Base-by-base conservation (phyloP, 129 eudicot genomes). In the Flaveria bidentis region DNA sequence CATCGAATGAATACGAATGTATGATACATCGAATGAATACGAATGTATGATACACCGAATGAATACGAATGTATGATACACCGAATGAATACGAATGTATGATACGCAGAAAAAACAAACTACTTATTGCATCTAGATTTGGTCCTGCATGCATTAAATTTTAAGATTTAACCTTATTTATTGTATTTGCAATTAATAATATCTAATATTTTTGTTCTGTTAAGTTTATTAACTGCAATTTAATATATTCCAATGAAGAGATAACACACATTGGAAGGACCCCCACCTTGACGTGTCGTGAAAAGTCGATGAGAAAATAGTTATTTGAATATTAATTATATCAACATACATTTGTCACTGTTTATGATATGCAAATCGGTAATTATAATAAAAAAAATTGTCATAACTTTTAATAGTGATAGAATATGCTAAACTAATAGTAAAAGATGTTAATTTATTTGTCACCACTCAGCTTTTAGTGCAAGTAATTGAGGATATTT, bases 401-500 rank as follows among this genome's bases (percentile, higher is more conserved):
- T 18, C 61, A 55, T 18, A 7, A 7, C 61, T 55, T 58, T 12
- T 58, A 58, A 58, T 10, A 22, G 25, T 25, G 11, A 58, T 16
- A 9, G 8, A 23, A 20, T 58, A 20, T 22, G 14, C n/a, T 25
- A 58, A 58, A 22, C 15, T 22, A 58, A 25, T 14, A 60, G 2
- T 23, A 3, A 50, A 49, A 16, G 75, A 26, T 51, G 44, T 71
- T 10, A 11, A 60, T 44, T 74, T 22, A 61, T 44, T 49, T 74
- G 61, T 17, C 18, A 75, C 49, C 51, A 46, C 50, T 49, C 25
- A 20, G 51, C 67, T 53, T 67, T 66, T 33, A 26, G 28, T 76
- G 74, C 73, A 66, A 67, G 65, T 61, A 60, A 72, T 36, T 62
- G 82, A 60, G 71, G 46, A 71, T 45, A 57, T 36, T 60, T 49